Conservation (phyloP, 495 filamentous ascomycete species). For the Hypomontagnella monticulosa region DNA sequence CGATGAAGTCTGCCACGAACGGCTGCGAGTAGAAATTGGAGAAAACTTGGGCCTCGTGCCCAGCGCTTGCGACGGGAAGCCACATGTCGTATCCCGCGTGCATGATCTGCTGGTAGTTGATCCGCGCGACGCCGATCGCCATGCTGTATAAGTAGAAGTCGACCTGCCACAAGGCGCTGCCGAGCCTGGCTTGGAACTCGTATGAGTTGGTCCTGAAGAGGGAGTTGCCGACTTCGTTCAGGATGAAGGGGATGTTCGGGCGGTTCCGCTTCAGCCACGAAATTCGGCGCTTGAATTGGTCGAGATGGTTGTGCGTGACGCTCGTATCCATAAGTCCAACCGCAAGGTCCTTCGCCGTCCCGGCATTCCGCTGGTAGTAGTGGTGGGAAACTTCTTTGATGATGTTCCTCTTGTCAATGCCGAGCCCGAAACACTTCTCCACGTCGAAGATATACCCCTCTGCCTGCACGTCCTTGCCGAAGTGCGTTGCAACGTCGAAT, state of each 20-base stretch:
- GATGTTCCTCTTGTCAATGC: constrained; percentile 37
- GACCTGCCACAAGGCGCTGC: constrained; percentile 44
- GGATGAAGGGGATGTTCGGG: constrained; percentile 38
- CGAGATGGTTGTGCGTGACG: constrained; percentile 34
- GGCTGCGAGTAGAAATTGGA: constrained; percentile 48
- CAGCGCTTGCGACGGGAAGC: constrained; percentile 43
- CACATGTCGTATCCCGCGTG: constrained; percentile 45
- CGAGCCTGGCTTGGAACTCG: constrained; percentile 41
- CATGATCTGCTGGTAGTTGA: constrained; percentile 50
- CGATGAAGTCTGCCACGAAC: constrained; percentile 46
- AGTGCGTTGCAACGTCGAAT: constrained; percentile 41
- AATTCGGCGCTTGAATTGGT: constrained; percentile 36
- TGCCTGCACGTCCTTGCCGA: constrained; percentile 17
- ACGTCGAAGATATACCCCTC: constrained; percentile 39
- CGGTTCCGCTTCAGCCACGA: constrained; percentile 37
- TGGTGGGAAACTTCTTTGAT: constrained; percentile 45
- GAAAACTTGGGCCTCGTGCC: constrained; percentile 40
- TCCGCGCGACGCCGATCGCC: constrained; percentile 38
- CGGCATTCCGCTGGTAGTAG: constrained; percentile 42
- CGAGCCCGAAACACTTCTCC: constrained; percentile 41
- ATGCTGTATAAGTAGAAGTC: constrained; percentile 46
- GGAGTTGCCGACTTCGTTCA: constrained; percentile 46
- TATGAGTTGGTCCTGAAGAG: constrained; percentile 38
- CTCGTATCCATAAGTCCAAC: constrained; percentile 38
- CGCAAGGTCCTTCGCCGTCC: constrained; percentile 34